These are phyloP conservation scores for Suillus subluteus DNA, from an alignment of 768 basidiomycete species.

Conservation along the genomic window DNA sequence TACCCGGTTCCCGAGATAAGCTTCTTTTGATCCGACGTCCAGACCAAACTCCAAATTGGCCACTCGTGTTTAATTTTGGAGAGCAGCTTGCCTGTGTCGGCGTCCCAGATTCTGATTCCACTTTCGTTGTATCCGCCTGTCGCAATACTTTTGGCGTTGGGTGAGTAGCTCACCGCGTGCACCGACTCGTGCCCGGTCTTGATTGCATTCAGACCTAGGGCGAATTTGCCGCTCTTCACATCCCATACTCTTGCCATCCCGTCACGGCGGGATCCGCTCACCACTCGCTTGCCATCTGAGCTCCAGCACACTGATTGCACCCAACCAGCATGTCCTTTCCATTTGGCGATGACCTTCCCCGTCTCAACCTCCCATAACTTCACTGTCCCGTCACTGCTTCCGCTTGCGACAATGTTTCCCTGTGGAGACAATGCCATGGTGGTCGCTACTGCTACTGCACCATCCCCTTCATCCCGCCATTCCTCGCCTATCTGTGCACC, in stretches of 20 bases:
- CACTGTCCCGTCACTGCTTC: neutral
- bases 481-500: neutral
- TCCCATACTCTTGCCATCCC: neutral
- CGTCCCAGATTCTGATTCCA: neutral
- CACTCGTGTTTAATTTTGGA: neutral
- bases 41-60: neutral
- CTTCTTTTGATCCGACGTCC: neutral
- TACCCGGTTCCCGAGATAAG: neutral
- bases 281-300: neutral
- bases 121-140: neutral
- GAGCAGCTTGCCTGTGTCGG: neutral
- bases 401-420: neutral
- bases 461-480: neutral
- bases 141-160: neutral
- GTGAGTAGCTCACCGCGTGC: neutral
- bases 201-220: neutral
- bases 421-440: neutral
- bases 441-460: accelerated
- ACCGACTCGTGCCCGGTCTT: neutral
- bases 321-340: neutral
- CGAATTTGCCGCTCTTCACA: neutral
- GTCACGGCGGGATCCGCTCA: neutral
- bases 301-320: neutral
- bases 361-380: neutral
- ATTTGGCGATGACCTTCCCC: neutral